These are phyloP conservation scores for Cytospora chrysosperma DNA, from an alignment of 2,329 filamentous ascomycete genomes.

Conservation along the genomic window DNA sequence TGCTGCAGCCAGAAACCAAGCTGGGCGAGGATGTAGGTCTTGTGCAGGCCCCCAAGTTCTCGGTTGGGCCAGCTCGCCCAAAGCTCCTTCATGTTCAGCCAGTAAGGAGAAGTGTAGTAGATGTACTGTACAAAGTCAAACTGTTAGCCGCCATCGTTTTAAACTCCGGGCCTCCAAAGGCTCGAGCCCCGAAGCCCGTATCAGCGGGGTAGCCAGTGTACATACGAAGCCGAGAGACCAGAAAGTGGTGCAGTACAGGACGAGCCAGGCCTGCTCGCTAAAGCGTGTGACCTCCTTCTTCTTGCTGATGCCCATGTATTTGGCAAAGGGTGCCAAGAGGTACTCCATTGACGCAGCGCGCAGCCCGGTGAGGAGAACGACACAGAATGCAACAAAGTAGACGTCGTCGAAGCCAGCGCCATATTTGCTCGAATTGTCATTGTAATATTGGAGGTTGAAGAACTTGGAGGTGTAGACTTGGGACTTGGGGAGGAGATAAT, in stretches of 20 bases:
- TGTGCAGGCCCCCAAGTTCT: constrained; percentile 71
- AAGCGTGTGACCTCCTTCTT: constrained; percentile 78
- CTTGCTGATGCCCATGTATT: constrained; percentile 68
- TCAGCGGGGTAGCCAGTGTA: constrained; percentile 21
- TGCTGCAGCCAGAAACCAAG: constrained; percentile 94
- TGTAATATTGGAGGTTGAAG: constrained; percentile 82
- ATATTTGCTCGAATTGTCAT: constrained; percentile 67
- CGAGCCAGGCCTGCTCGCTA: constrained; percentile 90
- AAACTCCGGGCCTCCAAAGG: no score
- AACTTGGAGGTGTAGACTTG: constrained; percentile 81
- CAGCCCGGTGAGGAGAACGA: constrained; percentile 83
- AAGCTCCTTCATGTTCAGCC: constrained; percentile 70
- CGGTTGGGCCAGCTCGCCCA: constrained; percentile 85
- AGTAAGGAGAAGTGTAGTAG: constrained; percentile 75
- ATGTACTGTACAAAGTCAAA: constrained; percentile 61
- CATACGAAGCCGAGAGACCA: constrained; percentile 83
- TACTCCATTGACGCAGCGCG: constrained; percentile 87
- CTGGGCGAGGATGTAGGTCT: constrained; percentile 87
- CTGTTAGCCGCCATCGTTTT: constrained; percentile 22
- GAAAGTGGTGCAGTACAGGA: constrained; percentile 78
- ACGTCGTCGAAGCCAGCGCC: constrained; percentile 76
- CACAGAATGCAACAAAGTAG: constrained; percentile 73
- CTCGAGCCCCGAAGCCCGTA: not conserved
- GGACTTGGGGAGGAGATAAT: constrained; percentile 78
- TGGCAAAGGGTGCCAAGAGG: constrained; percentile 74